Evolutionary conservation across 768 basidiomycete genomes (phyloP), one percentile per base, ranked within the genome.

Genomic region (Leccinum incarnatum): DNA sequence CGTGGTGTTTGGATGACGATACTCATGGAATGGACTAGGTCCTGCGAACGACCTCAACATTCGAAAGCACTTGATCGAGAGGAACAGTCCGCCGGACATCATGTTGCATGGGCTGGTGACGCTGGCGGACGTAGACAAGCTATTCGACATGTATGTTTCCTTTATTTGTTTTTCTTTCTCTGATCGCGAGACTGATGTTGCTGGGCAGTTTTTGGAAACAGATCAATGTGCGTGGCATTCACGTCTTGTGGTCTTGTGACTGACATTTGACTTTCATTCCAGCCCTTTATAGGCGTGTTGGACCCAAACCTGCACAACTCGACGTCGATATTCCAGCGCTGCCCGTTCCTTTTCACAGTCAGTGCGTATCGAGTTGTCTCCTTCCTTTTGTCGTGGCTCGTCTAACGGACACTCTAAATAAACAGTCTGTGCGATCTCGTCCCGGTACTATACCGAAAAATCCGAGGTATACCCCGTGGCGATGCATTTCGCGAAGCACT

Each of bases 331-430:
- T 93, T 91, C 64, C 83, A 89, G 19, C 80, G 94, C 54, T 92
- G 90, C 65, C 93, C 93, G 0, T 96, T 95, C 77, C 77, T 96
- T 34, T 93, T 94, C 72, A 95, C 94, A 49, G 91, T 93, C 59
- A 81, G 89, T 89, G 57, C 77, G 83, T 84, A 55, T 51, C 6
- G 40, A 11, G 17, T 1, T 11, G 17, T 30, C 56, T 15, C n/a
- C 6, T 8, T n/a, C 40, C 15, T 2, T 36, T n/a, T n/a, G 5
- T 34, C 12, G 9, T 48, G 49, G 10, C 36, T 29, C 34, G 9
- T 59, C 53, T 54, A 7, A 55, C 12, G 27, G 12, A 25, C 7
- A 17, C 1, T n/a, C 9, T 42, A 10, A 42, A n/a, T n/a, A 15
- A 45, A 62, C 65, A 88, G 88, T 96, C 46, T 89, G 64, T 95